A percentile compares a stretch with the other conserved stretches of the same genome.
These are phyloP conservation scores for Annulohypoxylon nitens DNA, from an alignment of 495 filamentous ascomycete genomes.

Conservation along the genomic window DNA sequence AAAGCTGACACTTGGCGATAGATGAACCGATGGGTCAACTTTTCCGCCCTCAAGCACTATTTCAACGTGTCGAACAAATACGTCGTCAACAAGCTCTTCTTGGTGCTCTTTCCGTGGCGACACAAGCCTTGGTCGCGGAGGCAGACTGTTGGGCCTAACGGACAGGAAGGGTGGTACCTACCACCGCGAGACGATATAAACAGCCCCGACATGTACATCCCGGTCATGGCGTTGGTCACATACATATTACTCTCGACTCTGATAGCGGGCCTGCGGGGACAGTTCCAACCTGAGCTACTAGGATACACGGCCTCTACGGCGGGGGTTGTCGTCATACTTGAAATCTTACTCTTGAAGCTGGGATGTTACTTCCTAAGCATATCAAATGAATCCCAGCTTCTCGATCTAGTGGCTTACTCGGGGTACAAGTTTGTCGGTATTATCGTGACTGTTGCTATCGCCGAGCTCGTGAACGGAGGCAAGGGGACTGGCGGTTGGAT, in stretches of 20 bases:
- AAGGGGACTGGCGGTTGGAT: constrained; percentile 86
- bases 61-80: constrained; percentile 97
- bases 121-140: constrained; percentile 95
- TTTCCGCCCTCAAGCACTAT: constrained; percentile 94
- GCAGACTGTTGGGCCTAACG: constrained; percentile 71
- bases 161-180: constrained; percentile 86
- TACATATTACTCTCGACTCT: constrained; percentile 94
- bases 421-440: constrained; percentile 99
- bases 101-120: constrained; percentile 97
- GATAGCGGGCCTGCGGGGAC: constrained; percentile 88
- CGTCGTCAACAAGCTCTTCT: constrained; percentile 82
- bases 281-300: constrained; percentile 93
- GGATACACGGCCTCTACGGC: constrained; percentile 89
- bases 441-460: constrained; percentile 83
- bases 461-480: constrained; percentile 80
- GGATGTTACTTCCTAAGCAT: constrained; percentile 94
- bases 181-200: constrained; percentile 98
- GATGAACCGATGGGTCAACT: constrained; percentile 94
- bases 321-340: constrained; percentile 82
- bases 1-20: constrained; percentile 52
- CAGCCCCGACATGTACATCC: constrained; percentile 99
- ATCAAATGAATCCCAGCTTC: constrained; percentile 84
- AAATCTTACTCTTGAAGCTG: constrained; percentile 89
- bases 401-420: constrained; percentile 94
- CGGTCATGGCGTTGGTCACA: constrained; percentile 92